Evolutionary conservation across 345 rosid genomes (phyloP).

Genomic region (Hibiscus tridactylites): DNA sequence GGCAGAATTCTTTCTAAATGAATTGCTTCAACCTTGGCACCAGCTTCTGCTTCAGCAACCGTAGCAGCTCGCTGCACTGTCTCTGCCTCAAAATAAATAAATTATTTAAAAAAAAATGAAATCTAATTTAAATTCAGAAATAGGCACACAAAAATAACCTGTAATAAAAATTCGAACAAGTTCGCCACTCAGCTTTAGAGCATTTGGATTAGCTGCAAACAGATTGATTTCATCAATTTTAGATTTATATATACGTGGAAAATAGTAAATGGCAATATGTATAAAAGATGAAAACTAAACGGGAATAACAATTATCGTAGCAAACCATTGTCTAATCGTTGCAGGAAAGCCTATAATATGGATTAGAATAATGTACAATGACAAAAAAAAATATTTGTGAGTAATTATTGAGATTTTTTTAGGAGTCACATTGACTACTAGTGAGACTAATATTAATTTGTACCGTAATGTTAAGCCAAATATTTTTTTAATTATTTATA

Average conservation of each 20-base stretch:
- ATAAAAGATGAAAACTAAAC: too few relatives aligned
- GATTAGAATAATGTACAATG: too few relatives aligned
- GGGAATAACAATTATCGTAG: too few relatives aligned
- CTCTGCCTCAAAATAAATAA: slow-evolving; percentile 26
- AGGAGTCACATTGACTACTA: too few relatives aligned
- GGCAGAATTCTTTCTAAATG: slow-evolving; percentile 82
- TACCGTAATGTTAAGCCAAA: too few relatives aligned
- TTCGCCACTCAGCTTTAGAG: slow-evolving; percentile 74
- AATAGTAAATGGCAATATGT: background rate
- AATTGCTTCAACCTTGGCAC: slow-evolving; percentile 48
- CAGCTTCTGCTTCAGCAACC: slow-evolving; percentile 70
- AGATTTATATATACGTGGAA: background rate
- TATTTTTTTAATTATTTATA: too few relatives aligned
- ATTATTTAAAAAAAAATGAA: background rate
- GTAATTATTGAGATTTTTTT: too few relatives aligned
- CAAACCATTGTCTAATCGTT: too few relatives aligned
- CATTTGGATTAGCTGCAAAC: slow-evolving; percentile 65
- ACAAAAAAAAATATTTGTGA: too few relatives aligned
- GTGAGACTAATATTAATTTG: too few relatives aligned
- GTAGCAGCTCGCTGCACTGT: slow-evolving; percentile 56
- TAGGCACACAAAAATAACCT: slow-evolving; percentile 29
- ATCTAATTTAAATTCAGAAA: slow-evolving; percentile 28
- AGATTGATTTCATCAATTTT: background rate
- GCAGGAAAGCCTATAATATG: too few relatives aligned
- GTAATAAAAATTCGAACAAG: slow-evolving; percentile 62